These are phyloP conservation scores for Trichaptum fuscoviolaceum DNA, from an alignment of 768 basidiomycete genomes.

Conservation along the genomic window DNA sequence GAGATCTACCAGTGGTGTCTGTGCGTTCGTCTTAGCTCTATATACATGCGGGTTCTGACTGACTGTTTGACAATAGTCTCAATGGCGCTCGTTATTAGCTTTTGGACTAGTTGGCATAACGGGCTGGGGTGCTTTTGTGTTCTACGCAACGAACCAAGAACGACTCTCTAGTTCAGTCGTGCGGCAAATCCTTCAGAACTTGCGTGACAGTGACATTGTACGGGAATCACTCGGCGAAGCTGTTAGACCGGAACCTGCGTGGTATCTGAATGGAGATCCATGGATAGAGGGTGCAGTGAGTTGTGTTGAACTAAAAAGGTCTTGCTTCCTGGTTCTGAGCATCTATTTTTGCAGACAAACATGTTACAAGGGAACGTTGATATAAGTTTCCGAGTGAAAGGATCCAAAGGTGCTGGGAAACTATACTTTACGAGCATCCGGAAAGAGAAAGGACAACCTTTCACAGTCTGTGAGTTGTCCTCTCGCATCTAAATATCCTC, in stretches of 20 bases:
- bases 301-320: conserved; percentile 12
- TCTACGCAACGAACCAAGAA: conserved; percentile 71
- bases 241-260: conserved; percentile 57
- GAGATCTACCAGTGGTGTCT: background rate
- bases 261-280: conserved; percentile 77
- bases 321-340: background rate
- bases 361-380: conserved; percentile 74
- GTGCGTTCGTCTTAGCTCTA: background rate
- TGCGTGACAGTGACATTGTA: conserved; percentile 48
- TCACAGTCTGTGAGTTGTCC: conserved; percentile 54
- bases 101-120: conserved; percentile 47
- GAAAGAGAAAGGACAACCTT: conserved; percentile 64
- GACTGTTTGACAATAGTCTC: conserved; percentile 19
- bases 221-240: conserved; percentile 57
- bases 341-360: conserved; percentile 46
- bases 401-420: conserved; percentile 72
- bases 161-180: conserved; percentile 72
- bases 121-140: conserved; percentile 65
- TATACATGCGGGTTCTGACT: background rate
- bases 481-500: no score
- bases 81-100: conserved; percentile 55
- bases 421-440: conserved; percentile 82
- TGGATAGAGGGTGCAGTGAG: conserved; percentile 62
- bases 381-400: conserved; percentile 69
- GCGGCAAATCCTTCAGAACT: conserved; percentile 55